Evolutionary conservation across 257 asterid species (phyloP), one percentile per base, ranked within the genome.

Genomic region (Thymus quinquecostatus): DNA sequence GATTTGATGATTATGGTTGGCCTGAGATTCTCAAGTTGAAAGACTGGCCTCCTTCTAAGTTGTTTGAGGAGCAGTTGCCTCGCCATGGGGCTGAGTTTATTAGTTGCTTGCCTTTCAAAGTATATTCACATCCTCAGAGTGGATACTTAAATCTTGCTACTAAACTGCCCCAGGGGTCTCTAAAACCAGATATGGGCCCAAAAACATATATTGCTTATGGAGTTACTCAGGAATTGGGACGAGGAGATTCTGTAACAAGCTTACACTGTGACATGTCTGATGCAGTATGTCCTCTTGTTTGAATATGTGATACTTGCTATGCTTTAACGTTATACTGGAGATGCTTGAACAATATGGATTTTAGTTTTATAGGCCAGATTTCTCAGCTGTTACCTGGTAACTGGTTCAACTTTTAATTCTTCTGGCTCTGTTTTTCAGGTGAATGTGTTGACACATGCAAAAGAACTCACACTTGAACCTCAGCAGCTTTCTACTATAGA

Each of bases 131-230:
- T 80, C 97, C 96, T 49, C 73, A 54, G 27, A 11, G 55, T 64
- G 98, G 97, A 56, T 82, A 75, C 74, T 72, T 91, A 29, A 91
- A 94, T 77, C 89, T 94, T 28, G 91, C 97, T 63, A 80, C 45
- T 49, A 91, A 89, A 71, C 82, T 94, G 48, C 95, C 96, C 0
- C 1, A 51, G 4, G 5, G 60, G 6, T 80, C 83, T 63, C 74
- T 84, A 74, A 89, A 87, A 80, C 97, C 97, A 12, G 97, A 91
- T 80, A 51, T 94, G 90, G 98, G 98, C 34, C 98, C 98, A 61
- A 91, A 94, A 85, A 88, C 97, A 64, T 91, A 89, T 69, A 94
- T 94, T 73, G 98, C 97, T 38, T 94, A 94, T 76, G 98, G 97
- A 70, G 55, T 85, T 73, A 72, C 88, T 60, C 87, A 80, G 60